Conservation (phyloP, 805 yeast species). For the Barnettozyma sucrosica region DNA sequence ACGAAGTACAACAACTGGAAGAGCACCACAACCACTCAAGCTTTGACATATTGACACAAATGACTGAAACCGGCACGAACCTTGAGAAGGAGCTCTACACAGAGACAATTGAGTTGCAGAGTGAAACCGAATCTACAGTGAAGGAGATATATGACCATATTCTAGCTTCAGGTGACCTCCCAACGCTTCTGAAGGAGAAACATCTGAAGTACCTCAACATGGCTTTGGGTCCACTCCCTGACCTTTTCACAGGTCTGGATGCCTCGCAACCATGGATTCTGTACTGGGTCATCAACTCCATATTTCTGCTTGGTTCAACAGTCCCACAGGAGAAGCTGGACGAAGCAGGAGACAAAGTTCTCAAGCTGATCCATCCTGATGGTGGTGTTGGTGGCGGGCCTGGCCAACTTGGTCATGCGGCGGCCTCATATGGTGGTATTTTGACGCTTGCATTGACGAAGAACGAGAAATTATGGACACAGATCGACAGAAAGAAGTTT, state of each 20-base stretch:
- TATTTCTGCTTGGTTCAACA: constrained; percentile 34
- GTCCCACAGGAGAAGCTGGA: constrained; percentile 24
- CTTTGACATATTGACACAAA: constrained; percentile 13
- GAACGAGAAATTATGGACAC: constrained; percentile 35
- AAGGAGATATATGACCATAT: constrained; percentile 28
- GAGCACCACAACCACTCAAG: background rate
- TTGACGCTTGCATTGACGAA: constrained; percentile 52
- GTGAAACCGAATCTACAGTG: constrained; percentile 28
- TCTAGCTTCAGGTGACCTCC: constrained; percentile 15
- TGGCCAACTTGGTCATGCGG: constrained; percentile 78
- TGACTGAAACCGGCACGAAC: constrained; percentile 13
- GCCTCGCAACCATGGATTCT: constrained; percentile 91
- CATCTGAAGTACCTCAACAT: constrained; percentile 17
- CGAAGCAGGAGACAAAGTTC: constrained; percentile 27
- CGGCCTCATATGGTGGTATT: constrained; percentile 76
- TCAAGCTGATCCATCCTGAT: constrained; percentile 25
- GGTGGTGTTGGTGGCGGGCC: constrained; percentile 88
- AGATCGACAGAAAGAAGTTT: constrained; percentile 41
- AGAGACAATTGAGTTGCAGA: constrained; percentile 32
- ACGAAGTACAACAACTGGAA: background rate
- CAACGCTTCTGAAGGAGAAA: constrained; percentile 12
- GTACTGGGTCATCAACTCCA: constrained; percentile 73
- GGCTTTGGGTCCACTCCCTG: constrained; percentile 21
- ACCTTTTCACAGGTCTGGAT: constrained; percentile 45
- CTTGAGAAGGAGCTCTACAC: constrained; percentile 29